Evolutionary conservation across 306 rosid genomes (phyloP).

Genomic region (Casuarina equisetifolia): DNA sequence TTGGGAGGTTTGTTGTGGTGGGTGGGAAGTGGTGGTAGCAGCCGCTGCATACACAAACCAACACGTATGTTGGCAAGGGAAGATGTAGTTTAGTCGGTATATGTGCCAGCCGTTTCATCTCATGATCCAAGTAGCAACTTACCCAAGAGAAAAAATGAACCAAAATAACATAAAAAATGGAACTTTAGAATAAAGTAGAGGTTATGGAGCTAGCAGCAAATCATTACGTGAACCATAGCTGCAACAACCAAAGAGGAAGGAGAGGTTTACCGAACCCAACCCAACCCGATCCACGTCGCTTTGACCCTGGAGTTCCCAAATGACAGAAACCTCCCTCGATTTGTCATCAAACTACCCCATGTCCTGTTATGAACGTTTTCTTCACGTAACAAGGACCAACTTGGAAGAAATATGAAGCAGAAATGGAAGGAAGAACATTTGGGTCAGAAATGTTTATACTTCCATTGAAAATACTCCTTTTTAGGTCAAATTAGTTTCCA

Average conservation of each 20-base stretch:
- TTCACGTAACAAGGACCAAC: no score
- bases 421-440: no score
- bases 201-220: slow-evolving; percentile 23
- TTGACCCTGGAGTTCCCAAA: background rate
- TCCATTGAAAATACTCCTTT: no score
- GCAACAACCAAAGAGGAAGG: slow-evolving; percentile 28
- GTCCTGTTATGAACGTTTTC: no score
- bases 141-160: background rate
- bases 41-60: slow-evolving; percentile 24
- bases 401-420: no score
- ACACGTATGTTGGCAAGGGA: no score
- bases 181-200: background rate
- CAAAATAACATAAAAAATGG: background rate
- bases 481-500: no score
- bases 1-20: slow-evolving; percentile 47
- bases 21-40: slow-evolving; percentile 42
- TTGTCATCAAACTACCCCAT: background rate
- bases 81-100: background rate
- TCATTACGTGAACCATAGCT: slow-evolving; percentile 33
- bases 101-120: background rate
- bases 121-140: slow-evolving; percentile 15
- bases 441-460: no score
- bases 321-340: slow-evolving; percentile 19
- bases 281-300: slow-evolving; percentile 14
- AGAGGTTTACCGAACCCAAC: slow-evolving; percentile 62